These are phyloP conservation scores for Candida parachauliodes DNA, from an alignment of 805 yeast genomes.

Conservation along the genomic window DNA sequence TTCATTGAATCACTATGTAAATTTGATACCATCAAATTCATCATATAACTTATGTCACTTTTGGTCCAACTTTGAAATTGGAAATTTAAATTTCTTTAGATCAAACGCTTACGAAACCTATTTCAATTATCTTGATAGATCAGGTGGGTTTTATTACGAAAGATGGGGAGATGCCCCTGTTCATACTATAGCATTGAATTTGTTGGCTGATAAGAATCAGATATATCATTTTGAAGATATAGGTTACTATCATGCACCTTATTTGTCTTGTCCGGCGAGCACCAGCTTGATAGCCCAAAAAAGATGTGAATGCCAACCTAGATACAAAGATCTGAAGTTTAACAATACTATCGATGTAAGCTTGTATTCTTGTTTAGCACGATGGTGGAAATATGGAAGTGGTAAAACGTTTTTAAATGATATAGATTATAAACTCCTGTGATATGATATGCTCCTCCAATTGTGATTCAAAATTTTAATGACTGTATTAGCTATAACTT, in stretches of 20 bases:
- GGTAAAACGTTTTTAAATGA: conserved; percentile 57
- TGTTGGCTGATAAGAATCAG: conserved; percentile 32
- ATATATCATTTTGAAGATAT: conserved; percentile 45
- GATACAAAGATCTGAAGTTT: conserved; percentile 13
- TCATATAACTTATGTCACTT: conserved; percentile 57
- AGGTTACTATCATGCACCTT: conserved; percentile 43
- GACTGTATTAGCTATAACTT: no score
- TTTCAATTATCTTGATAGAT: conserved; percentile 43
- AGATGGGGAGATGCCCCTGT: conserved; percentile 60
- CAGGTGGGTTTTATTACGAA: conserved; percentile 56
- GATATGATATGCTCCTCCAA: background rate
- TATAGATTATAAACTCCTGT: conserved; percentile 18
- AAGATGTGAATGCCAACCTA: conserved; percentile 34
- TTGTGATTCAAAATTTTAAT: no score
- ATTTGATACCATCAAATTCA: conserved; percentile 20
- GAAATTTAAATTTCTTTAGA: conserved; percentile 47
- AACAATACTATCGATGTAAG: conserved; percentile 35
- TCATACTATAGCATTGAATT: conserved; percentile 34
- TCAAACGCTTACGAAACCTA: conserved; percentile 42
- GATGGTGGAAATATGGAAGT: conserved; percentile 74
- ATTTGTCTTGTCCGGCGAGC: conserved; percentile 38
- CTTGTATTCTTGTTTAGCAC: conserved; percentile 60
- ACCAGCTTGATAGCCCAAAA: conserved; percentile 29
- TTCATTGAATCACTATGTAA: conserved; percentile 18
- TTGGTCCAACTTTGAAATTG: conserved; percentile 65